phyloP scores from a whole-genome alignment of 495 filamentous ascomycete genomes.

The Penicillium samsonianum region DNA sequence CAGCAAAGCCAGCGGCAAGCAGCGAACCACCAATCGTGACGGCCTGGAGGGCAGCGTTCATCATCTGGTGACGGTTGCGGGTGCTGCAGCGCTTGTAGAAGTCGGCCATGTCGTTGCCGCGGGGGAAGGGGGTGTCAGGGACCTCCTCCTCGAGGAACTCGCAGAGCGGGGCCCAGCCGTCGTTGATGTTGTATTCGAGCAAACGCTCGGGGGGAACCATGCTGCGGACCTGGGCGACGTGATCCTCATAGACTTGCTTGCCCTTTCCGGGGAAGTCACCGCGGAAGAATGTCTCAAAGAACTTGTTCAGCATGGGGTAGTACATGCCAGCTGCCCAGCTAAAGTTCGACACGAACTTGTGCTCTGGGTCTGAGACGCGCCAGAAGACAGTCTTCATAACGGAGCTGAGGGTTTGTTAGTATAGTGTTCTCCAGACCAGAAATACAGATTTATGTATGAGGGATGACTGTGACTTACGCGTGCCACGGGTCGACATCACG shows the following conservation, averaged over 20 bases:
- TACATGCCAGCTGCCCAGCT: constrained; percentile 60
- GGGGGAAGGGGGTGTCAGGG: constrained; percentile 52
- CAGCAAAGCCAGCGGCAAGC: constrained; percentile 43
- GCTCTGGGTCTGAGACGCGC: constrained; percentile 57
- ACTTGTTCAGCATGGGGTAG: constrained; percentile 60
- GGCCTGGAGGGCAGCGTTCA: constrained; percentile 55
- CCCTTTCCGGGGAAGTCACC: constrained; percentile 53
- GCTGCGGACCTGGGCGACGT: constrained; percentile 48
- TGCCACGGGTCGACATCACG: constrained; percentile 64
- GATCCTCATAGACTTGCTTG: constrained; percentile 52
- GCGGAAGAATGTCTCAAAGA: constrained; percentile 58
- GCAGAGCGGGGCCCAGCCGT: constrained; percentile 69
- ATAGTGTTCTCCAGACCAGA: not conserved
- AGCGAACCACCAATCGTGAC: constrained; percentile 52
- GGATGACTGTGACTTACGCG: constrained; percentile 33
- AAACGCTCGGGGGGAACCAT: constrained; percentile 50
- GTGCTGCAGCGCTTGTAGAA: constrained; percentile 60
- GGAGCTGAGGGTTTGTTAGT: constrained; percentile 33
- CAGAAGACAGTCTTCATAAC: constrained; percentile 56
- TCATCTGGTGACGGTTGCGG: constrained; percentile 63
- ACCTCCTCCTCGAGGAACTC: constrained; percentile 62
- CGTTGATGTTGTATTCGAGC: constrained; percentile 64
- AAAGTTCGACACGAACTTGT: constrained; percentile 52
- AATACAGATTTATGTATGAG: not conserved
- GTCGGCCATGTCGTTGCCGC: constrained; percentile 53